These are phyloP conservation scores for Athelia sp. DNA, from an alignment of 1,284 basidiomycete genomes.

Conservation along the genomic window DNA sequence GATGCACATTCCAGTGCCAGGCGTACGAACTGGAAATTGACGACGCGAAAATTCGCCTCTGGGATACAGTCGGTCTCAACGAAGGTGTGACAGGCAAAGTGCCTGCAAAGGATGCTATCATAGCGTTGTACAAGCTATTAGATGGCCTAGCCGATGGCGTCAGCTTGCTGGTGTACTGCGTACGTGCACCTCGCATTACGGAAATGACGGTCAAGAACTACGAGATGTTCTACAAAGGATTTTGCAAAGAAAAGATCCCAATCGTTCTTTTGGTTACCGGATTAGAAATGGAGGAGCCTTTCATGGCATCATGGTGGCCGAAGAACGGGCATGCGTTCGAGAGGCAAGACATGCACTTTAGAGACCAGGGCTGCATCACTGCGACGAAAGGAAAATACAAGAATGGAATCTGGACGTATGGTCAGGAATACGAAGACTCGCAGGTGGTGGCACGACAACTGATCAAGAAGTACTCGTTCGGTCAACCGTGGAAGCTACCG, in stretches of 20 bases:
- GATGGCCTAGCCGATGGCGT: background rate
- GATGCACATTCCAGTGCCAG: background rate
- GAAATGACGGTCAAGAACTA: background rate
- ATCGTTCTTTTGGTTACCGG: background rate
- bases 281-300: background rate
- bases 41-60: background rate
- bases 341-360: conserved; percentile 7
- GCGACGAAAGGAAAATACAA: conserved; percentile 9
- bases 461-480: background rate
- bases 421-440: background rate
- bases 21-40: background rate
- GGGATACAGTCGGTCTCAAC: background rate
- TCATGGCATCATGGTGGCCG: background rate
- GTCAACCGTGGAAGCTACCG: too few relatives aligned
- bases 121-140: background rate
- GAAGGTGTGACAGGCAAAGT: background rate
- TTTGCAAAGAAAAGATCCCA: background rate
- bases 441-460: background rate
- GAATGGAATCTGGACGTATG: background rate
- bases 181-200: background rate
- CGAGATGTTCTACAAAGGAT: background rate
- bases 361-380: conserved; percentile 12
- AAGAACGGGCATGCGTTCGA: background rate
- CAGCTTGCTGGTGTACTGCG: background rate
- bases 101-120: background rate